Evolutionary conservation across 768 basidiomycete species (phyloP).

Genomic region (Sarcomyxa edulis): DNA sequence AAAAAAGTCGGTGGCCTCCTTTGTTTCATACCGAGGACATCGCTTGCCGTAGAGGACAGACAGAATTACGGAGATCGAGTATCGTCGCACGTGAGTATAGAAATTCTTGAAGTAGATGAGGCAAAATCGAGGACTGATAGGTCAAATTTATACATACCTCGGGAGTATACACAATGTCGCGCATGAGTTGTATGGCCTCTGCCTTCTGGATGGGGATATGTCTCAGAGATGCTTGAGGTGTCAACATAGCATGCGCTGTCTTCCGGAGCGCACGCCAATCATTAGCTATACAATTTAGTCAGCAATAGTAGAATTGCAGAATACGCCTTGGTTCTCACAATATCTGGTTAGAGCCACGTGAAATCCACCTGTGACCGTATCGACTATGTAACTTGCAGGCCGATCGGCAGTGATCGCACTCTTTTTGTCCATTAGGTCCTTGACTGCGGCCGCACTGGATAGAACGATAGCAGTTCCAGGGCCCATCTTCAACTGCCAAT

Average conservation of each 20-base stretch:
- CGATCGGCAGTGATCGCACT: slow-evolving; percentile 18
- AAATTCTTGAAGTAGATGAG: no score
- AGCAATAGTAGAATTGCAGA: no score
- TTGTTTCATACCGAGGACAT: slow-evolving; percentile 5
- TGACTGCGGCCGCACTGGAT: slow-evolving; percentile 13
- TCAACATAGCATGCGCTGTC: no score
- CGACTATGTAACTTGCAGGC: slow-evolving; percentile 13
- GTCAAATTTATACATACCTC: no score
- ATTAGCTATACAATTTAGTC: no score
- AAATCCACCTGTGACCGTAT: slow-evolving; percentile 12
- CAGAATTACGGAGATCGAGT: slow-evolving; percentile 9
- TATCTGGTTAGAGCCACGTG: slow-evolving; percentile 12
- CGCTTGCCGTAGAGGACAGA: slow-evolving; percentile 12
- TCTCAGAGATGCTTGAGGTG: slow-evolving; percentile 10
- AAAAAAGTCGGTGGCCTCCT: slow-evolving; percentile 6
- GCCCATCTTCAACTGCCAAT: slow-evolving; percentile 17
- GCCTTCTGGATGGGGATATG: slow-evolving; percentile 18
- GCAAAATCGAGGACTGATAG: no score
- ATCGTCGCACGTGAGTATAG: slow-evolving; percentile 5
- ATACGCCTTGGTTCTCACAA: no score
- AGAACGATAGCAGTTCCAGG: slow-evolving; percentile 18
- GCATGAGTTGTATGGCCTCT: slow-evolving; percentile 21
- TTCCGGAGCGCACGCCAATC: no score
- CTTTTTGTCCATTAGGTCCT: slow-evolving; percentile 22
- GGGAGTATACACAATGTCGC: slow-evolving; percentile 22